Conservation (phyloP, 768 basidiomycete species). For the Russula brevipes region DNA sequence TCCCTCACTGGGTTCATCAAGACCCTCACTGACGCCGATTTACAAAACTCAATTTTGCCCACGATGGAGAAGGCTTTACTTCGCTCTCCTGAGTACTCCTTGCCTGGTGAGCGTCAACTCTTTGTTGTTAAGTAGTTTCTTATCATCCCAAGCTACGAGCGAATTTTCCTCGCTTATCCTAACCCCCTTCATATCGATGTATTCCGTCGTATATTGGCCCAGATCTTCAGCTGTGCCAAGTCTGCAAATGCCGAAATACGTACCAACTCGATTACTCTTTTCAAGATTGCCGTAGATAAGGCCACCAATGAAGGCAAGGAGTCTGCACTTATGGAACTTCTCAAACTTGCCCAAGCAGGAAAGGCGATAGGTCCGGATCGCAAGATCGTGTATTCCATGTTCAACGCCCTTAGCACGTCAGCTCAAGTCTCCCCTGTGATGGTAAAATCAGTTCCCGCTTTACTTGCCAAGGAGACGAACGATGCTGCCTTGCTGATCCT, state of each 20-base stretch:
- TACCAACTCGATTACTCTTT: constrained; percentile 49
- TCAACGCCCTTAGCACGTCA: constrained; percentile 49
- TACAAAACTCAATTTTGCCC: constrained; percentile 55
- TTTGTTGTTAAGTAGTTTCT: constrained; percentile 8
- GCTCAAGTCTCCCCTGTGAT: constrained; percentile 43
- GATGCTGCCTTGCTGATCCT: constrained; percentile 58
- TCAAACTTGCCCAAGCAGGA: constrained; percentile 70
- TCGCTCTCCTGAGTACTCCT: constrained; percentile 74
- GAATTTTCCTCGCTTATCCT: constrained; percentile 54
- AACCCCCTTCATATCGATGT: constrained; percentile 43
- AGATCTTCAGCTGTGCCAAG: constrained; percentile 63
- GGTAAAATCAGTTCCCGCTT: constrained; percentile 38
- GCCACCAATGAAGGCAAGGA: constrained; percentile 38
- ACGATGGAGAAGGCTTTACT: constrained; percentile 74
- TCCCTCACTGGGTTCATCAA: constrained; percentile 61
- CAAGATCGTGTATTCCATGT: constrained; percentile 77
- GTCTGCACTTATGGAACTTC: constrained; percentile 55
- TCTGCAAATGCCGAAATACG: constrained; percentile 66
- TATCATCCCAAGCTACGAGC: constrained; percentile 41
- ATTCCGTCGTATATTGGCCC: constrained; percentile 52
- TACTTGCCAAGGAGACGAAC: constrained; percentile 71
- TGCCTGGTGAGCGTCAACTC: constrained; percentile 45
- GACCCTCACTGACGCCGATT: constrained; percentile 46
- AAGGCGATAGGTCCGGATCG: constrained; percentile 90
- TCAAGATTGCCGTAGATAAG: constrained; percentile 42